Evolutionary conservation across 129 eudicot species (phyloP), one percentile per base, ranked within the genome.

Genomic region (Logfia minima): DNA sequence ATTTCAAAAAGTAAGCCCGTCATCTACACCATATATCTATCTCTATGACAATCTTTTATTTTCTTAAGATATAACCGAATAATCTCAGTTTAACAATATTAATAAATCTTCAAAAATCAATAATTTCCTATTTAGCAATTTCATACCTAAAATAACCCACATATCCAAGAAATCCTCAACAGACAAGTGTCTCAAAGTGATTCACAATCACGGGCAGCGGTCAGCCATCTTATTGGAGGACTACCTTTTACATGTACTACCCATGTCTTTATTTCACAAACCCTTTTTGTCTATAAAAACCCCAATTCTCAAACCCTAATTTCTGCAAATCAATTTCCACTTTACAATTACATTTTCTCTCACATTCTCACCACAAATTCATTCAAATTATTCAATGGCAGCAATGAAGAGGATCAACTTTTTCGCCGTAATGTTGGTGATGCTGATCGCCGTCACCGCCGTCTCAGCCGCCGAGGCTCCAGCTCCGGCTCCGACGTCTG

Each of bases 391-490:
- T 26, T 26, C 37, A 26, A 72, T 79, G 83, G 78, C 11, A 34
- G 16, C 74, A 56, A 74, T 74, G 80, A 80, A 80, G 80, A 74
- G 39, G 70, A 56, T 79, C 10, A 79, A 72, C 59, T 41, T 74
- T 53, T 19, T 80, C 68, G 53, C 74, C 4, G 8, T 58, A 55
- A 65, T 80, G 75, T 19, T 67, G 35, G 51, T 67, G 55, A 41
- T 67, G 70, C 21, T 19, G 70, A 9, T 69, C 75, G 70, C 61
- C 68, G 70, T 75, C 41, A 21, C 84, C 11, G 68, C 69, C 79
- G 69, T 80, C 79, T 80, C 83, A 24, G 79, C 79, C 63, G 51
- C 51, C 37, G 84, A 80, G 14, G 79, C 79, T 29, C 84, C 84
- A 1, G 84, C 80, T 17, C 84, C 84, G 9, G 37, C 79, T 28